Evolutionary conservation across 177 flowering plant genomes (phyloP).

Genomic region (Vitis hybrid): DNA sequence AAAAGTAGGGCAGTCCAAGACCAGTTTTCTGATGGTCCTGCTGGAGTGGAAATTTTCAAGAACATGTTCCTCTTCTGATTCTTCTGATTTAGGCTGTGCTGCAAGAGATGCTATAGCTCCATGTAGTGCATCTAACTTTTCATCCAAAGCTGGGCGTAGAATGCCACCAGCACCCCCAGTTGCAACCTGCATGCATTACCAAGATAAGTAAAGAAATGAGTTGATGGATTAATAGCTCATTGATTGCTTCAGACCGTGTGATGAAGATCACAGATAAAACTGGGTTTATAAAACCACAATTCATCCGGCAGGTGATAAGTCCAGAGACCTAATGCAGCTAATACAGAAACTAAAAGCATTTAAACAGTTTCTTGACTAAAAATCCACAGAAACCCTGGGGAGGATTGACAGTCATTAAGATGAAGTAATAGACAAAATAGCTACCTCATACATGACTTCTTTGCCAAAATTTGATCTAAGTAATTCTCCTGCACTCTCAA

Average conservation of each 20-base stretch:
- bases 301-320: too few relatives aligned
- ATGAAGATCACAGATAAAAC: too few relatives aligned
- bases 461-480: constrained; percentile 76
- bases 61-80: constrained; percentile 63
- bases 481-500: constrained; percentile 62
- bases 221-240: not conserved
- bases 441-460: constrained; percentile 89
- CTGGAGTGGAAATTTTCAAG: constrained; percentile 91
- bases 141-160: constrained; percentile 54
- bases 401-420: not conserved
- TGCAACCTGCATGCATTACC: constrained; percentile 54
- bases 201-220: not conserved
- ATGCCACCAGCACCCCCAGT: constrained; percentile 74
- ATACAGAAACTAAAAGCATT: too few relatives aligned
- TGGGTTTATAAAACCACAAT: too few relatives aligned
- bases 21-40: constrained; percentile 76
- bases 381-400: too few relatives aligned
- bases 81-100: constrained; percentile 59
- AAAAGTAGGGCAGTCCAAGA: constrained; percentile 75
- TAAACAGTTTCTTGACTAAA: too few relatives aligned
- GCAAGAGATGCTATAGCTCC: constrained; percentile 68
- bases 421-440: not conserved
- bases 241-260: too few relatives aligned
- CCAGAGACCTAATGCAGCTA: too few relatives aligned
- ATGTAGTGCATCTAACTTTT: constrained; percentile 56